Evolutionary conservation across 257 asterid species (phyloP), one percentile per base, ranked within the genome.

Genomic region (Craterostigma plantagineum): DNA sequence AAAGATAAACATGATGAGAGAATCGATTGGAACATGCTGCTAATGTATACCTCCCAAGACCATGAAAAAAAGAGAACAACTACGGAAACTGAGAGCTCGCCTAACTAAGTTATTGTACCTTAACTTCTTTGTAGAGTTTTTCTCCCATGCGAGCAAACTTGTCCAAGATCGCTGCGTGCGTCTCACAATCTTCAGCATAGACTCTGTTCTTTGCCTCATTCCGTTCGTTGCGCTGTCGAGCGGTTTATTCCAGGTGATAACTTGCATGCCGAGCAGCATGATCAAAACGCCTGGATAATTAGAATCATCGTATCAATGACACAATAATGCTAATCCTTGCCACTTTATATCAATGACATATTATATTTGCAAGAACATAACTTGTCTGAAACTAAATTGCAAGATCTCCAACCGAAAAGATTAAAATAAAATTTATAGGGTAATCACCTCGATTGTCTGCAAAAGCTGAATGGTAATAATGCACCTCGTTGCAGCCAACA

Each of bases 81-180:
- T n/a, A n/a, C n/a, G n/a, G n/a, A n/a, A n/a, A n/a, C n/a, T n/a
- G n/a, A n/a, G n/a, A n/a, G n/a, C n/a, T n/a, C n/a, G n/a, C n/a
- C n/a, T n/a, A n/a, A n/a, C n/a, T n/a, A n/a, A n/a, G n/a, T n/a
- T 50, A n/a, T n/a, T n/a, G n/a, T n/a, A 87, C 98, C 95, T 87
- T 87, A 38, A 87, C 83, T 79, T 87, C 95, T 76, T 87, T 95
- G 23, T 76, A 82, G 33, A 87, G 79, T 69, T 87, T 87, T 87
- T 87, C 76, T 87, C 98, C 98, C 98, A 87, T 7, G 95, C 98
- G 33, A 82, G 67, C 64, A 87, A n/a, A 72, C 70, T 87, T 87
- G 67, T 87, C 98, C 62, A 87, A 70, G 58, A 87, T 70, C 11
- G 92, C 82, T 60, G 98, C 98, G 62, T 76, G 95, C 4, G 93